Base-by-base conservation (phyloP, 1,284 basidiomycete species). In the Ustilago lituana region DNA sequence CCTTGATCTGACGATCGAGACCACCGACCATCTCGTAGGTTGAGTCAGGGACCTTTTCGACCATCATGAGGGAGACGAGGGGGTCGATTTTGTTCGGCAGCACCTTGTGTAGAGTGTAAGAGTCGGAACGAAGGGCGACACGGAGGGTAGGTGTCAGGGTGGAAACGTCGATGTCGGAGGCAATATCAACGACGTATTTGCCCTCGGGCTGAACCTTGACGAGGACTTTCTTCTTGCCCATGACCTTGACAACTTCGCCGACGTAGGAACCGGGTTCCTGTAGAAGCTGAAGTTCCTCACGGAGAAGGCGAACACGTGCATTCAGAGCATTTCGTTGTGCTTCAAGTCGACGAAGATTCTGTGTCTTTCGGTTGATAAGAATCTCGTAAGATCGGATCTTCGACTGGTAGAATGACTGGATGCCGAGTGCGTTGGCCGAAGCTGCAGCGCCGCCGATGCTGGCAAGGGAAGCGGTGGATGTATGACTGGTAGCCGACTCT, bases 1-100 rank as follows among this genome's bases (percentile, higher is more conserved):
- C 95, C 83, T 98, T 97, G 83, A 98, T 98, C 82, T 98, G 95
- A 83, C 87, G 93, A 86, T 98, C 95, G 63, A 98, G 87, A 81
- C 95, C 95, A 46, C 95, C 95, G 72, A 98, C 95, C 94, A 98
- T 97, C 84, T 98, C 95, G 84, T 98, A 98, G 32, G 95, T 98
- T 83, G 91, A 93, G 83, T 98, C 95, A 0, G 95, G 95, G 0
- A 98, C 95, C 84, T 98, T 98, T 85, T 98, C 95, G n/a, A 98
- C 95, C 95, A 98, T 97, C 96, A 98, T 82, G 43, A 82, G 73
- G 31, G 78, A 80, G 26, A 82, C 80, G 32, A 82, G 69, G 15
- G 80, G 80, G 61, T 82, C 80, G 35, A 82, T 70, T 73, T 82
- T 82, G 71, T 82, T 82, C 19, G 80, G 80, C 4, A 82, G 63